Base-by-base conservation (phyloP, 805 yeast genomes). In the Cyberlindnera bimundalis region DNA sequence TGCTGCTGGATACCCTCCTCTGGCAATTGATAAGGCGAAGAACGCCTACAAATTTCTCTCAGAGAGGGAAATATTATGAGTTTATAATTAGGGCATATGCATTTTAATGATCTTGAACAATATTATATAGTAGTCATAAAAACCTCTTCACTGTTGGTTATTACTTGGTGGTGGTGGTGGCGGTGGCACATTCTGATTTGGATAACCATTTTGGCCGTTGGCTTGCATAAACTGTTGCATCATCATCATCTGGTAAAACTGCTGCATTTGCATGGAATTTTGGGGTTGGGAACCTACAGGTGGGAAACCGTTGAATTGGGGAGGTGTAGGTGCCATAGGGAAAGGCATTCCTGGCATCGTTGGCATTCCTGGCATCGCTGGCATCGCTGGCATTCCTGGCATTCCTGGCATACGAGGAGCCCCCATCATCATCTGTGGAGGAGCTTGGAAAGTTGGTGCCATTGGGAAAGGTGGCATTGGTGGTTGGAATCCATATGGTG, bases 1-100 rank as follows among this genome's bases (percentile, higher is more conserved):
- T 61, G 77, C 86, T 19, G 98, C 91, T 8, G 84, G 87, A 47
- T 93, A 91, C 60, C 98, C 99, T 1, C 65, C 67, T 14, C 13
- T 31, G 18, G 43, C 45, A 3, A 37, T 47, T 13, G 28, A 41
- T 19, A 47, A 39, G 33, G 51, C 51, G 5, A 25, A 31, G 5
- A 28, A 33, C 5, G 51, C 45, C 12, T 35, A 43, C 26, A 34
- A 33, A 17, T 36, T 28, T 30, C 41, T 47, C 14, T 26, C 30
- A 2, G 28, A 34, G 7, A 37, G 28, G 7, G 40, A 37, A 8
- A 46, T 46, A 11, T 25, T 46, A 18, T 42, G 33, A 39, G 7
- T 9, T 12, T 6, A 9, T 13, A 27, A 13, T 21, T 13, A 33
- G 11, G 20, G 35, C 28, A 32, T 39, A 24, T 30, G 34, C 33